Evolutionary conservation across 129 eudicot genomes (phyloP), one percentile per base, ranked within the genome.

Genomic region (Dittrichia graveolens): DNA sequence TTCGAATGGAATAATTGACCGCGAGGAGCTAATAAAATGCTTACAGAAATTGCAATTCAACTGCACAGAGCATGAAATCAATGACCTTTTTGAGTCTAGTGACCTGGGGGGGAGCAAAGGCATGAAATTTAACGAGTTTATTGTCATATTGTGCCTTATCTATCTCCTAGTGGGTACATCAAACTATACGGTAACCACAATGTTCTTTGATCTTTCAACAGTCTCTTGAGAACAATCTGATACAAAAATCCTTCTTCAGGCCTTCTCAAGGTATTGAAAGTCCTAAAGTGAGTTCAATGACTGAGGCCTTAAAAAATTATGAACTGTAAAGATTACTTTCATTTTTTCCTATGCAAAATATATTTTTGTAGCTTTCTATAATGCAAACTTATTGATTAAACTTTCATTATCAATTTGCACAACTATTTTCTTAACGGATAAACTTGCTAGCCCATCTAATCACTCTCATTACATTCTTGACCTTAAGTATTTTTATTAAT

Each of bases 41-140:
- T 77, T 89, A 14, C 66, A 86, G 45, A 69, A 80, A 69, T 31
- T 89, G 63, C 85, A 79, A 67, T 61, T 86, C 16, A 53, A 78
- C 37, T 74, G 84, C 57, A 71, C 81, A 4, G 89, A 86, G 55
- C 67, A 81, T 62, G 91, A 89, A 67, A 73, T 89, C 24, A 75
- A 82, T 63, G 91, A 89, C 24, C 85, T 89, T 44, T 83, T 77
- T 62, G 79, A 73, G 76, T 82, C 84, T 6, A 83, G 91, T 82
- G 87, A 83, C 48, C 73, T 86, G 67, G 77, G 82, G 48, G 82
- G 75, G 54, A 83, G 15, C 31, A 78, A 80, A 70, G 85, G 82
- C 69, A 81, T 89, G 78, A 81, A 86, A 59, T 80, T 83, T 46
- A 79, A 86, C 1, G 89, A 89, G 81, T 89, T 89, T 46, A 78